phyloP scores from a whole-genome alignment of 2,329 filamentous ascomycete genomes.

The Colletotrichum nymphaeae region DNA sequence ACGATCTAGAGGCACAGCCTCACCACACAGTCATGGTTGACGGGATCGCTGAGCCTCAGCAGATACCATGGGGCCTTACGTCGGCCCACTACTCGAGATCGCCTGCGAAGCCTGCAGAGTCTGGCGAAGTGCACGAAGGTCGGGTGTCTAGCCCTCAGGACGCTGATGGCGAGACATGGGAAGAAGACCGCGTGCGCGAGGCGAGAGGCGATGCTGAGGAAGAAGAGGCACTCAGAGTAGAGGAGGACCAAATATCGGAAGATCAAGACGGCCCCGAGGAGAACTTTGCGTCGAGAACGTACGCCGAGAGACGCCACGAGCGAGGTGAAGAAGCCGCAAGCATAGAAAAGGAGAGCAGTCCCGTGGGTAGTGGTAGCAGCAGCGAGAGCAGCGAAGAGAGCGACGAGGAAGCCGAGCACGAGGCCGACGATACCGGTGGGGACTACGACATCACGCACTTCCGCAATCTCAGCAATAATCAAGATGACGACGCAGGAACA shows the following conservation, averaged over 20 bases:
- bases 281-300: neutral
- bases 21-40: slow-evolving; percentile 24
- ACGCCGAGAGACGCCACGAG: slow-evolving; percentile 25
- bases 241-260: slow-evolving; percentile 23
- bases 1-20: neutral
- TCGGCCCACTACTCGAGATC: slow-evolving; percentile 6
- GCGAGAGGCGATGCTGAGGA: slow-evolving; percentile 1
- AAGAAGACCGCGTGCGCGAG: neutral
- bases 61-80: slow-evolving; percentile 30
- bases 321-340: neutral
- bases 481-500: slow-evolving; percentile 36
- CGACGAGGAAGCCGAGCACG: slow-evolving; percentile 31
- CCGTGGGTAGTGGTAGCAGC: slow-evolving; percentile 3
- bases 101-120: neutral
- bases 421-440: slow-evolving; percentile 31
- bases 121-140: neutral
- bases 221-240: slow-evolving; percentile 10
- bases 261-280: slow-evolving; percentile 24
- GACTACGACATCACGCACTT: slow-evolving; percentile 37
- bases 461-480: slow-evolving; percentile 36
- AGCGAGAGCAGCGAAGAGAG: slow-evolving; percentile 10
- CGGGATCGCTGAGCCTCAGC: slow-evolving; percentile 27
- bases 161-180: slow-evolving; percentile 9
- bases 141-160: neutral
- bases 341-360: neutral